Percentiles rank a stretch among this genome's conserved stretches.
Conservation (phyloP, 2,329 filamentous ascomycete species). For the Rhynchosporium secalis region DNA sequence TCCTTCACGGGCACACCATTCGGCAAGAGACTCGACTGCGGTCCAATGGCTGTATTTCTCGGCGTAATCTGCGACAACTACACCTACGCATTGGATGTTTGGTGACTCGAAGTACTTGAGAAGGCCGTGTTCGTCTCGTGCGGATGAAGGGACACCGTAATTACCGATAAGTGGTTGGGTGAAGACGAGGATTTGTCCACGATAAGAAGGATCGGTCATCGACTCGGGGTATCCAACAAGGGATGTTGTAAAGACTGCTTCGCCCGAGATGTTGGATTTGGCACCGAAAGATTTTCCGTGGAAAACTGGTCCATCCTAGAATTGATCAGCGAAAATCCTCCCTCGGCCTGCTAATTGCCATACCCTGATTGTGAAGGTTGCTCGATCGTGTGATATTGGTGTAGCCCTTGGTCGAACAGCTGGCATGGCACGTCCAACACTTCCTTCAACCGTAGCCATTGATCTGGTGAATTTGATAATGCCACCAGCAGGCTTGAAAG, state of each 20-base stretch:
- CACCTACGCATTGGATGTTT: constrained; percentile 92
- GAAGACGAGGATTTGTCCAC: constrained; percentile 96
- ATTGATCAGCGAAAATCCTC: constrained; percentile 33
- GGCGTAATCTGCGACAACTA: constrained; percentile 94
- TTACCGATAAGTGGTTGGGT: constrained; percentile 98
- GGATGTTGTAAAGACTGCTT: constrained; percentile 98
- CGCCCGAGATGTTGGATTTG: constrained; percentile 93
- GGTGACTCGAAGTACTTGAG: constrained; percentile 98
- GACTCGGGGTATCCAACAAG: constrained; percentile 98
- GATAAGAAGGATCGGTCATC: constrained; percentile 84
- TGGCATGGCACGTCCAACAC: constrained; percentile 69
- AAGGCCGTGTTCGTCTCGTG: constrained; percentile 83
- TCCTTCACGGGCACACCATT: constrained; percentile 96
- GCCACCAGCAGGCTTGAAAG: constrained; percentile 42
- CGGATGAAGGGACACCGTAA: constrained; percentile 89
- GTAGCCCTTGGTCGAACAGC: constrained; percentile 59
- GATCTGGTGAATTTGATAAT: constrained; percentile 44
- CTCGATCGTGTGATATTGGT: constrained; percentile 70
- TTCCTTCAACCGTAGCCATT: constrained; percentile 68
- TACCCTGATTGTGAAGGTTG: constrained; percentile 93
- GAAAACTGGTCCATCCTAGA: constrained; percentile 88
- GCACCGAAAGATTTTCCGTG: constrained; percentile 95
- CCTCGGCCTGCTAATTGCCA: constrained; percentile 5
- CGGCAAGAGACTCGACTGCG: constrained; percentile 85
- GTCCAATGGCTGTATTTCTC: constrained; percentile 98